Evolutionary conservation across 805 yeast genomes (phyloP).

Genomic region (Pichia kluyveri): DNA sequence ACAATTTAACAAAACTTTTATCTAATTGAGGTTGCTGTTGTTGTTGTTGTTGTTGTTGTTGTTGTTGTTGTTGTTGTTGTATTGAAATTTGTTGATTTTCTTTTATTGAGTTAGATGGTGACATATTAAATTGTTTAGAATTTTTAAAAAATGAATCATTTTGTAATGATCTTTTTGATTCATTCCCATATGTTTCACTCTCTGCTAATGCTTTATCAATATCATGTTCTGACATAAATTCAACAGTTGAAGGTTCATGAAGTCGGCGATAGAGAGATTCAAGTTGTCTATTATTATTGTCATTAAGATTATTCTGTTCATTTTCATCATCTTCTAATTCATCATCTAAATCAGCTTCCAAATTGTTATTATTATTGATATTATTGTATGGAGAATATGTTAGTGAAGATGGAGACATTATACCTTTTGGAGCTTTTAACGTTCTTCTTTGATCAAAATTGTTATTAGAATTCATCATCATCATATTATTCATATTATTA

Average conservation of each 20-base stretch:
- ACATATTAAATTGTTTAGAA: neutral
- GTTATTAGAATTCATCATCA: neutral
- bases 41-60: neutral
- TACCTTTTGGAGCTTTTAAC: neutral
- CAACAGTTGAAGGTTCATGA: constrained; percentile 38
- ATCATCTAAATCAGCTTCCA: constrained; percentile 3
- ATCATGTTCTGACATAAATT: constrained; percentile 45
- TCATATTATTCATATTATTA: neutral
- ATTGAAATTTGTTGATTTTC: neutral
- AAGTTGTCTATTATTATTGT: neutral
- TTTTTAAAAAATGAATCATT: neutral
- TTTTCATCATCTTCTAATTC: constrained; percentile 1
- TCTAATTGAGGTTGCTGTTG: constrained; percentile 1
- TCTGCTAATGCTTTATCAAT: constrained; percentile 31
- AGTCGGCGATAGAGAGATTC: constrained; percentile 2
- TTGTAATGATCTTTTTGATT: neutral
- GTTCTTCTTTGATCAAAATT: neutral
- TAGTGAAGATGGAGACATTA: neutral
- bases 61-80: no score
- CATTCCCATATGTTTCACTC: constrained; percentile 13
- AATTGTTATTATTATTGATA: neutral
- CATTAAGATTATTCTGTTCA: neutral
- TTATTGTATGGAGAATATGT: neutral
- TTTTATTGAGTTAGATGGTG: neutral
- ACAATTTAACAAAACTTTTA: constrained; percentile 7